Conservation (phyloP, 306 rosid species). For the Pterocarpus santalinus region DNA sequence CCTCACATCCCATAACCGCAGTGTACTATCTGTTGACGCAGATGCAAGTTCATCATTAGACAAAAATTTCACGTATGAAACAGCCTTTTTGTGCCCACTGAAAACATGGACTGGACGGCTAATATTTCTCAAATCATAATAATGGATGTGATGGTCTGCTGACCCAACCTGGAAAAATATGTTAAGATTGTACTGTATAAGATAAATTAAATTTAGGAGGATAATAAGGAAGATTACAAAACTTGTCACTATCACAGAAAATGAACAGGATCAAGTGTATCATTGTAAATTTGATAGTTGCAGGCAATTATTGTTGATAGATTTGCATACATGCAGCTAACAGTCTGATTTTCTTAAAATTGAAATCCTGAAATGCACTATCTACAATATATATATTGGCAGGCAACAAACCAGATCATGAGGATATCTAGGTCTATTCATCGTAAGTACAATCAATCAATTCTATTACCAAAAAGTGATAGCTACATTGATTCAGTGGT, state of each 20-base stretch:
- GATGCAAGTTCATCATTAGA: constrained; percentile 92
- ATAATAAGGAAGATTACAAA: constrained; percentile 9
- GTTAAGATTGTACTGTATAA: constrained; percentile 3
- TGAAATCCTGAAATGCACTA: constrained; percentile 10
- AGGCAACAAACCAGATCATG: not conserved
- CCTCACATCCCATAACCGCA: constrained; percentile 95
- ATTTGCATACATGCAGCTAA: constrained; percentile 26
- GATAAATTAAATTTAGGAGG: constrained; percentile 25
- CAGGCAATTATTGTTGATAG: not conserved
- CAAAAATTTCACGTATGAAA: constrained; percentile 94
- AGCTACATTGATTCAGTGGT: not conserved
- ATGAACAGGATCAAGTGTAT: not conserved
- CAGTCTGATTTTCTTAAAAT: constrained; percentile 1
- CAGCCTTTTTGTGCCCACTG: constrained; percentile 90
- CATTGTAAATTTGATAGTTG: constrained; percentile 4
- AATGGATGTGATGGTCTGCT: constrained; percentile 97
- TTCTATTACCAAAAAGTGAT: constrained; percentile 6
- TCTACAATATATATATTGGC: constrained; percentile 19
- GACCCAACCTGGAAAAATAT: constrained; percentile 81
- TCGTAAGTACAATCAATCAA: not conserved
- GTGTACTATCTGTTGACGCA: constrained; percentile 95
- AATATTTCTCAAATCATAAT: constrained; percentile 85
- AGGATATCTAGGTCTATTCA: constrained; percentile 23
- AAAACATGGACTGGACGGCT: constrained; percentile 90
- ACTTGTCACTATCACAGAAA: constrained; percentile 11